A percentile compares a stretch with the other conserved stretches of the same genome.
These are phyloP conservation scores for Bimuria novae-zelandiae DNA, from an alignment of 2,329 filamentous ascomycete genomes.

Conservation along the genomic window DNA sequence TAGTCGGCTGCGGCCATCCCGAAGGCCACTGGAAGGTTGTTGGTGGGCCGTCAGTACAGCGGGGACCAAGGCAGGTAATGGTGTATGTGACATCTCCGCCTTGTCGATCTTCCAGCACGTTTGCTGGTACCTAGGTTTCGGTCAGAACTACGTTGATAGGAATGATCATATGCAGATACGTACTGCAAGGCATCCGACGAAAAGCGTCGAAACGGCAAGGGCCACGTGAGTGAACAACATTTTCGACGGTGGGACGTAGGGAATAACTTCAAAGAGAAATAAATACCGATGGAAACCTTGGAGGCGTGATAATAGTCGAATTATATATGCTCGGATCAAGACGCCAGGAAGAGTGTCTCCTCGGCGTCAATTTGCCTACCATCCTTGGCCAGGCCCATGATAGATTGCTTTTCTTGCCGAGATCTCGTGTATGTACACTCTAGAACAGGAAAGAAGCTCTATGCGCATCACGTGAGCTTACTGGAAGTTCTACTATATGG, in stretches of 20 bases:
- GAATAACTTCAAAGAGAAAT: not conserved
- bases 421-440: constrained; percentile 4
- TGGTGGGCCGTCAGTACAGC: constrained; percentile 21
- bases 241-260: constrained; percentile 1
- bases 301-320: not conserved
- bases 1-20: constrained; percentile 8
- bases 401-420: constrained; percentile 9
- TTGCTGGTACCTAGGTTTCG: constrained; percentile 22
- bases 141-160: not conserved
- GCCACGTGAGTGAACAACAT: constrained; percentile 26
- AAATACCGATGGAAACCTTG: not conserved
- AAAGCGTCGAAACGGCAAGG: constrained; percentile 19
- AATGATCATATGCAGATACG: not conserved
- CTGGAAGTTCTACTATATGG: not conserved
- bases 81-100: constrained; percentile 26
- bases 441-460: constrained; percentile 2
- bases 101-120: constrained; percentile 28
- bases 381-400: constrained; percentile 1
- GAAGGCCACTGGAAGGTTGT: constrained; percentile 18
- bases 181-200: constrained; percentile 28
- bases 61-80: constrained; percentile 32
- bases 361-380: not conserved
- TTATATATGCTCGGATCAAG: not conserved
- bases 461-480: constrained; percentile 4
- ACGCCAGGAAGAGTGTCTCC: not conserved